Conservation (phyloP, 2,329 filamentous ascomycete species). For the Ophiostoma tasmaniense region DNA sequence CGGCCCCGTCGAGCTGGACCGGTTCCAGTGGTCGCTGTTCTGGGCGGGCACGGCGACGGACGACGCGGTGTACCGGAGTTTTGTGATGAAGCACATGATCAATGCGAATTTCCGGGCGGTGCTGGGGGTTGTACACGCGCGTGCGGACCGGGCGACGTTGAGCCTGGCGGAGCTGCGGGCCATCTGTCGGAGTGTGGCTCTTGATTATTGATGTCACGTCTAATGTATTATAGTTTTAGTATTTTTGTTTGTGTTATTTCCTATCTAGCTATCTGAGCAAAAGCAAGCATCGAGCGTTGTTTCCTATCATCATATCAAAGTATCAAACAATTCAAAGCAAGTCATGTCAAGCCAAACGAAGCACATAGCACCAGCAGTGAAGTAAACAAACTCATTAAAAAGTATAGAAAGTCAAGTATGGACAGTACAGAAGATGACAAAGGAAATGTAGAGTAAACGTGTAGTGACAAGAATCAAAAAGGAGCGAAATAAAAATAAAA, state of each 20-base stretch:
- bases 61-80: not conserved
- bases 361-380: not conserved
- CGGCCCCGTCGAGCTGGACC: conserved; percentile 11
- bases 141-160: not conserved
- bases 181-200: not conserved
- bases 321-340: not conserved
- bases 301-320: too few species aligned
- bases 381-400: not conserved
- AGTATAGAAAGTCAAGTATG: not conserved
- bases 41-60: conserved; percentile 15
- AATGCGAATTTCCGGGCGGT: not conserved
- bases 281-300: not conserved
- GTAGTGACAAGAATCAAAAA: not conserved
- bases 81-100: not conserved
- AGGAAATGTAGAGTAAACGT: not conserved
- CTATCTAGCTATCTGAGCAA: not conserved
- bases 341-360: not conserved
- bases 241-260: not conserved
- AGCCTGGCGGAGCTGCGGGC: not conserved
- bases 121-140: not conserved
- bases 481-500: not conserved
- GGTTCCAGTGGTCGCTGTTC: conserved; percentile 14
- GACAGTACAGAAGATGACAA: not conserved
- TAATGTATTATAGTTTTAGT: too few species aligned
- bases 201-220: not conserved